Evolutionary conservation across 116 monocot species (phyloP), one percentile per base, ranked within the genome.

Genomic region (Phalaenopsis hybrid): DNA sequence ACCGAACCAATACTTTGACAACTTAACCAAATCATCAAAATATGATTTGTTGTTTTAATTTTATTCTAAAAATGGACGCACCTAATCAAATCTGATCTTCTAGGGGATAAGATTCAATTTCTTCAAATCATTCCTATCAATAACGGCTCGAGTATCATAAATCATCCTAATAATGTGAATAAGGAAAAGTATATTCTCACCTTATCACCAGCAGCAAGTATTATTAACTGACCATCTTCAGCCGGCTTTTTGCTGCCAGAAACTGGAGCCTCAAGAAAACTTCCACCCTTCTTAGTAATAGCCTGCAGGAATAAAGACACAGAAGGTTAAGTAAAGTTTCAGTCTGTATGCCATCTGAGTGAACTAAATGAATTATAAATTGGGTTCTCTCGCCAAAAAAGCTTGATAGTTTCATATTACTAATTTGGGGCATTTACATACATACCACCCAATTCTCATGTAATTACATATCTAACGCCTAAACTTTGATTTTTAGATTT

Each of bases 181-280:
- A 45, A 45, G 20, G 13, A 75, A 3, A 49, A 49, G 2, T 2
- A 77, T 11, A 43, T 50, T 18, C 44, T 86, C 90, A 93, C 98
- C 93, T 95, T 90, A 28, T 93, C 90, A 41, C 95, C 98, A 78
- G 98, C 98, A 85, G 95, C 89, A 88, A 98, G 93, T 82, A 98
- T 98, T 43, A 98, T 84, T 69, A 94, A 89, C 80, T 94, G 91
- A 43, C 98, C 98, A 93, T 98, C 93, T 90, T 98, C 95, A 76
- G 98, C 95, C 48, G 93, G 98, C 82, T 98, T 98, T 79, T 98
- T 95, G 87, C 98, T 98, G 72, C 98, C 98, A 55, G 98, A 98
- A 33, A 94, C 98, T 69, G 98, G 98, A 81, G 95, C 98, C 86
- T 98, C 95, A 81, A 98, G 89, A 85, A 94, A 98, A 51, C 12